Base-by-base conservation (phyloP, 2,329 filamentous ascomycete genomes). In the Pseudogymnoascus sp. region DNA sequence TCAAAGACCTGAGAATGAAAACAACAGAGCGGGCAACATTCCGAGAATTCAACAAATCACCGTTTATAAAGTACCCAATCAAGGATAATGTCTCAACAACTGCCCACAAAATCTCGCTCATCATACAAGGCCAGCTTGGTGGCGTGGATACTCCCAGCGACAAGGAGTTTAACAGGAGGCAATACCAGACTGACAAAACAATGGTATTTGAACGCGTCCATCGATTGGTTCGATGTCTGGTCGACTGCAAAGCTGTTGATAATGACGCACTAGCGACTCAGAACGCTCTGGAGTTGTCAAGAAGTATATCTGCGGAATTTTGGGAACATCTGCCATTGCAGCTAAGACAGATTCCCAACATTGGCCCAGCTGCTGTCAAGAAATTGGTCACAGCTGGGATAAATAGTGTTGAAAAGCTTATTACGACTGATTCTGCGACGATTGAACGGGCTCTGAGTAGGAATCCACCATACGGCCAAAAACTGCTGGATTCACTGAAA, bases 291-390 rank as follows among this genome's bases (percentile, higher is more conserved):
- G 88, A 93, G 68, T 80, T 97, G 5, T 81, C 88, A 57, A 81
- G 93, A 61, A 91, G 90, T 65, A 75, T 97, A 59, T 81, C 84
- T 20, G 89, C 91, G 1, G 83, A 81, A 1, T 78, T 79, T 1
- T 73, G 92, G 94, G 94, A 99, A 68, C 85, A 88, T 34, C 89
- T 86, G 2, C 83, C 89, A 0, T 78, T 88, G 20, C 89, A 97
- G 66, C 81, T 99, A 69, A 88, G 88, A 63, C 93, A 97, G 71
- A 80, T 99, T 1, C 84, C 89, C 0, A 82, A 85, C 2, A 82
- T 97, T 63, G 94, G 94, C 0, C 77, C 84, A 4, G 89, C 86
- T 1, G 82, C 83, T n/a, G 85, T 90, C 65, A 82, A 87, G 37
- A 94, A 89, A 70, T 79, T 97, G 43, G 81, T 84, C 2, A 79